Evolutionary conservation across 2,329 filamentous ascomycete genomes (phyloP).

Genomic region (Aspergillus aculeatinus): DNA sequence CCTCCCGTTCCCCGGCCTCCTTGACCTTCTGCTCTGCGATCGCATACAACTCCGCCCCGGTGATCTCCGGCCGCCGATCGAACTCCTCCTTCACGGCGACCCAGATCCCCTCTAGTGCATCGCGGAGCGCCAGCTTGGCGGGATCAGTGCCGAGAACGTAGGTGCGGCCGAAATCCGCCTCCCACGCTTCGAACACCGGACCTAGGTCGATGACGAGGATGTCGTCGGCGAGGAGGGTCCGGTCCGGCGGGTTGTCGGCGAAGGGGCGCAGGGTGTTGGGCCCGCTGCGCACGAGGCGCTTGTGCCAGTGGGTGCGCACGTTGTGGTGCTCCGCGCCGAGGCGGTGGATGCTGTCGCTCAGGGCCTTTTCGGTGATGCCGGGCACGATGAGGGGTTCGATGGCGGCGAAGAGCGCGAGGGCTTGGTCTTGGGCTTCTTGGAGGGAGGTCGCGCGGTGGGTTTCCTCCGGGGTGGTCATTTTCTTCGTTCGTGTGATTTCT

Average conservation of each 20-base stretch:
- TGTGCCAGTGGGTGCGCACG: constrained; percentile 55
- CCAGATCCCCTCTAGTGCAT: constrained; percentile 51
- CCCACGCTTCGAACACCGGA: constrained; percentile 54
- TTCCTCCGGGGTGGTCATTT: constrained; percentile 11
- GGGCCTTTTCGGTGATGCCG: constrained; percentile 49
- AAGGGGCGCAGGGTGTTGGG: constrained; percentile 52
- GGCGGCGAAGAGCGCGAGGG: constrained; percentile 48
- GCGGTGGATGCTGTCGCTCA: constrained; percentile 51
- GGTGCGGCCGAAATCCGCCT: constrained; percentile 56
- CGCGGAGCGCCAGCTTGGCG: constrained; percentile 46
- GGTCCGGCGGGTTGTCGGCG: constrained; percentile 51
- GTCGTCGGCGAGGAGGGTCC: constrained; percentile 49
- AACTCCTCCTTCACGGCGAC: constrained; percentile 45
- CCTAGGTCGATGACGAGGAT: constrained; percentile 55
- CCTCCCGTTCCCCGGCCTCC: constrained; percentile 15
- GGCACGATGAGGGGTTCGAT: constrained; percentile 51
- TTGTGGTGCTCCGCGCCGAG: constrained; percentile 45
- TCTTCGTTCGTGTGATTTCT: no score
- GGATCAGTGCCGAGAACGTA: constrained; percentile 52
- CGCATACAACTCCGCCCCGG: constrained; percentile 50
- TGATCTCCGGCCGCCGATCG: constrained; percentile 44
- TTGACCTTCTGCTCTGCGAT: constrained; percentile 42
- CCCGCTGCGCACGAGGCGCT: constrained; percentile 52
- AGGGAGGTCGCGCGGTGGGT: constrained; percentile 39
- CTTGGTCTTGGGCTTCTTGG: constrained; percentile 49